Conservation (phyloP, 2,329 filamentous ascomycete genomes). For the Pseudogymnoascus verrucosus region DNA sequence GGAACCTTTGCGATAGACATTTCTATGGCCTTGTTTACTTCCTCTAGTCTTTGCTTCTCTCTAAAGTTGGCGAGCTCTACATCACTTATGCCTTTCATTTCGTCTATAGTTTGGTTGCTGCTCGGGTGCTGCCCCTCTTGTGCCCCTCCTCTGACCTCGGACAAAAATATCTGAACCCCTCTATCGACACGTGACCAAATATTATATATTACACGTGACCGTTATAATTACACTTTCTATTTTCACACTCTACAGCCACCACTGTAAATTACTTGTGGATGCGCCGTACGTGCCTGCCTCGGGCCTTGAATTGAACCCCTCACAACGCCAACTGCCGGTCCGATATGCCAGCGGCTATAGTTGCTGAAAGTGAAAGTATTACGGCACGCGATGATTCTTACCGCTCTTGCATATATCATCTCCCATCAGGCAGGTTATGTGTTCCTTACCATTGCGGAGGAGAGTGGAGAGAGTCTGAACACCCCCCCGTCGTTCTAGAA, state of each 20-base stretch:
- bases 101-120: background rate
- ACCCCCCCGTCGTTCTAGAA: conserved; percentile 6
- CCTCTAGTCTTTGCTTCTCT: background rate
- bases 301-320: background rate
- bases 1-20: conserved; percentile 62
- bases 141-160: conserved; percentile 1
- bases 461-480: background rate
- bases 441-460: background rate
- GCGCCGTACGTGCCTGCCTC: background rate
- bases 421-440: background rate
- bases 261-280: background rate
- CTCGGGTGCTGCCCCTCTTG: background rate
- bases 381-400: conserved; percentile 1
- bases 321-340: background rate
- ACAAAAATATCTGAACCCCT: background rate
- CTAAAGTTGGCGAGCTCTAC: background rate
- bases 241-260: background rate
- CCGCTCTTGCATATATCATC: background rate
- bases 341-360: background rate
- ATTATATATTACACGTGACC: background rate
- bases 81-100: background rate
- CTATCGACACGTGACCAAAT: background rate
- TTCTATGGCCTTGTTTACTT: conserved; percentile 11
- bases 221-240: background rate
- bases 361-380: background rate